phyloP scores from a whole-genome alignment of 768 basidiomycete species.

The Guyanaporus albipodus region DNA sequence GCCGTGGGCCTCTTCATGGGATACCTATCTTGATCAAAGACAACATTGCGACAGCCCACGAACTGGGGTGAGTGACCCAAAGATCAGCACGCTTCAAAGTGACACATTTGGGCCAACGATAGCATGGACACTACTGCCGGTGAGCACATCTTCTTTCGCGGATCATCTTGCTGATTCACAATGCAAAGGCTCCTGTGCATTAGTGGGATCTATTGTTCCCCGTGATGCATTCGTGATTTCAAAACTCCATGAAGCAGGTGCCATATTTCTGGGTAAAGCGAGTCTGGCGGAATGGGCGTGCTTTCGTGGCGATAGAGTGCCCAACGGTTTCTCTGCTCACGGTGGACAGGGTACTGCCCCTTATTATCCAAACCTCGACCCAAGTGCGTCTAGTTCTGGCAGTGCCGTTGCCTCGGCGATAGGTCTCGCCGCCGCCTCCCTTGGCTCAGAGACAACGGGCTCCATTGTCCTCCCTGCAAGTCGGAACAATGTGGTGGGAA shows the following conservation, averaged over 20 bases:
- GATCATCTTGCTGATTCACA: not conserved
- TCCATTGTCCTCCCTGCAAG: constrained; percentile 43
- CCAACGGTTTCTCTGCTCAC: constrained; percentile 43
- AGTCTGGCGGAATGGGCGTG: constrained; percentile 42
- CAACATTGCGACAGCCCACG: constrained; percentile 33
- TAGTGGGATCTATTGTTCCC: constrained; percentile 37
- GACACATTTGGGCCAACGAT: constrained; percentile 1
- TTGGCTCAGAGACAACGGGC: constrained; percentile 49
- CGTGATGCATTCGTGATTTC: constrained; percentile 34
- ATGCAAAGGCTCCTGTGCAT: constrained; percentile 33
- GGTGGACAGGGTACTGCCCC: constrained; percentile 42
- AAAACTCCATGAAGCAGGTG: constrained; percentile 31
- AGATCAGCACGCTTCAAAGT: not conserved
- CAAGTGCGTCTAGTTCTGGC: constrained; percentile 41
- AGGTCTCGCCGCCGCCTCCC: constrained; percentile 40
- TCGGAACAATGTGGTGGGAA: constrained; percentile 43
- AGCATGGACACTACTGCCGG: constrained; percentile 48
- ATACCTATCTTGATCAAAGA: constrained; percentile 58
- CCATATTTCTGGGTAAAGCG: constrained; percentile 40
- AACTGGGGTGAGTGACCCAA: constrained; percentile 21
- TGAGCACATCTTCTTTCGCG: constrained; percentile 32
- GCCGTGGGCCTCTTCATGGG: constrained; percentile 50
- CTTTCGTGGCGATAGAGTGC: constrained; percentile 33
- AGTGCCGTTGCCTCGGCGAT: constrained; percentile 42
- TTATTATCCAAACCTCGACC: constrained; percentile 40